These are phyloP conservation scores for Diophrys appendiculata DNA, from an alignment of 73 alveolate species.

Conservation along the genomic window DNA sequence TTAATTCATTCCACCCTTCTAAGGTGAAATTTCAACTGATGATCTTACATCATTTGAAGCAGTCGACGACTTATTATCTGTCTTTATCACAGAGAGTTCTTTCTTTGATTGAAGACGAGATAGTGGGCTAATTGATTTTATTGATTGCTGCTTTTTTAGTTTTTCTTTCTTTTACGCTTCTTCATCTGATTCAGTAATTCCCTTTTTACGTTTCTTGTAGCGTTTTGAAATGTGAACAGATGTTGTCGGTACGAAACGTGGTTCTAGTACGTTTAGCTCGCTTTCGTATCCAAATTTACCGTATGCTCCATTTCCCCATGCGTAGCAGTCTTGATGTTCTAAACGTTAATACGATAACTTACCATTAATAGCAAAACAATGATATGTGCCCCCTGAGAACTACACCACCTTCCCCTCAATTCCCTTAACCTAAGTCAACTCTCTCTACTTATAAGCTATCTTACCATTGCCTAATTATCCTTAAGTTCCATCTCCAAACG, in stretches of 20 bases:
- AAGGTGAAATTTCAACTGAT: too few relatives aligned
- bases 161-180: not conserved
- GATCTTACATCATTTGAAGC: too few relatives aligned
- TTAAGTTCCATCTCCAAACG: constrained; percentile 58
- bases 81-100: too few relatives aligned
- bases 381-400: constrained; percentile 16
- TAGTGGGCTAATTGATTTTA: too few relatives aligned
- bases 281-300: constrained; percentile 64
- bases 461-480: constrained; percentile 49
- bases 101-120: not conserved
- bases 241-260: constrained; percentile 35
- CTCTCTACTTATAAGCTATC: constrained; percentile 23
- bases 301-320: constrained; percentile 82
- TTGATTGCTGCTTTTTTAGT: too few relatives aligned
- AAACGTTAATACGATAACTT: not conserved
- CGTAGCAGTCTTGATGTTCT: constrained; percentile 53
- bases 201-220: not conserved
- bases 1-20: too few relatives aligned
- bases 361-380: constrained; percentile 36
- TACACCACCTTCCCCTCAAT: constrained; percentile 12
- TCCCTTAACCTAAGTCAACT: not conserved
- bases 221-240: constrained; percentile 6
- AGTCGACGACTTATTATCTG: too few relatives aligned
- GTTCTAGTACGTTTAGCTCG: constrained; percentile 7
- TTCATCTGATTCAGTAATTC: not conserved